phyloP scores from a whole-genome alignment of 2,329 filamentous ascomycete species.

The Fusarium sp. region DNA sequence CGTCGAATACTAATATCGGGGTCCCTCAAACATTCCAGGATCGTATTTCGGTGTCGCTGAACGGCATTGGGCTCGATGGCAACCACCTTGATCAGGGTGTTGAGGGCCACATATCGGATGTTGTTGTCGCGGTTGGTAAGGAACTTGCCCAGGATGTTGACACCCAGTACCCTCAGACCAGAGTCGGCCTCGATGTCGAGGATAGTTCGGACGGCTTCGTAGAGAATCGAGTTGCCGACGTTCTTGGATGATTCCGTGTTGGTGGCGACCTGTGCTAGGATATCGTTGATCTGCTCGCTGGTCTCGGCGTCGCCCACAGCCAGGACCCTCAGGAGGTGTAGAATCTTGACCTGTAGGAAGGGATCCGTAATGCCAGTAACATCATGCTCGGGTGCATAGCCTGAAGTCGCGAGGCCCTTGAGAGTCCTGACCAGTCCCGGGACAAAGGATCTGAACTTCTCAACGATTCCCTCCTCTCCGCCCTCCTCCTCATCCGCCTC shows the following conservation, averaged over 20 bases:
- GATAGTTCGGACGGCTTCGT: conserved; percentile 96
- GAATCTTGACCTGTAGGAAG: conserved; percentile 95
- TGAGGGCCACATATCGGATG: conserved; percentile 96
- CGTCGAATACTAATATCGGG: conserved; percentile 98
- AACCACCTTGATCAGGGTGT: conserved; percentile 97
- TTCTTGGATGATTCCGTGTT: conserved; percentile 99
- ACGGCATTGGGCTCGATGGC: conserved; percentile 98
- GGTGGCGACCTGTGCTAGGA: conserved; percentile 94
- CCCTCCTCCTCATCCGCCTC: conserved; percentile 93
- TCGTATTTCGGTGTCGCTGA: conserved; percentile 95
- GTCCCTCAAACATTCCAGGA: conserved; percentile 92
- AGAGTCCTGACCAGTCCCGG: conserved; percentile 85
- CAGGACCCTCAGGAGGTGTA: conserved; percentile 83
- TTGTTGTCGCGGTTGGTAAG: conserved; percentile 99
- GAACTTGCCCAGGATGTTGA: conserved; percentile 98
- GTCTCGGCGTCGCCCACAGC: conserved; percentile 85
- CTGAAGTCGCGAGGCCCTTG: conserved; percentile 91
- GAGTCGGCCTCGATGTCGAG: conserved; percentile 98
- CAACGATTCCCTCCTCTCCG: conserved; percentile 86
- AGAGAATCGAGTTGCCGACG: conserved; percentile 96
- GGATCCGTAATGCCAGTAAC: conserved; percentile 98
- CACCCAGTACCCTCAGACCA: conserved; percentile 88
- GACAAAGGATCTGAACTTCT: conserved; percentile 89
- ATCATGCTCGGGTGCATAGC: conserved; percentile 97
- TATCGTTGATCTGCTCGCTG: conserved; percentile 98